Conservation (phyloP, 257 asterid genomes). For the Lantana camara region DNA sequence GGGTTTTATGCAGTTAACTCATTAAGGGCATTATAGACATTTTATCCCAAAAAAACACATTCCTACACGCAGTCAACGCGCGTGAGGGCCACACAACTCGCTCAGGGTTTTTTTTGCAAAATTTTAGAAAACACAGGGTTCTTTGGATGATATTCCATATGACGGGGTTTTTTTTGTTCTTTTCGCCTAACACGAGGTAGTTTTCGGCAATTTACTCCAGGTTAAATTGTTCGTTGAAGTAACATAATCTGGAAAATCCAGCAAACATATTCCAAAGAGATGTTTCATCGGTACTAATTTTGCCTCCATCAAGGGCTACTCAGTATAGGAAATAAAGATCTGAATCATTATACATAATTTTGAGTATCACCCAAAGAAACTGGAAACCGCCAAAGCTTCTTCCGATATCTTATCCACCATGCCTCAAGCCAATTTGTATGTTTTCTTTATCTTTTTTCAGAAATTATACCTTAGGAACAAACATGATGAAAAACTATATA, state of each 20-base stretch:
- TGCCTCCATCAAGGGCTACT: neutral
- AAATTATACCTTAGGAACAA: neutral
- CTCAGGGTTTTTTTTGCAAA: no score
- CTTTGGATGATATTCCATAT: no score
- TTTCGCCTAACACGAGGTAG: no score
- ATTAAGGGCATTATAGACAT: no score
- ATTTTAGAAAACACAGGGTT: no score
- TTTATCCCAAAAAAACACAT: no score
- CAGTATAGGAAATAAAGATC: neutral
- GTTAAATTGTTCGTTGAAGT: neutral
- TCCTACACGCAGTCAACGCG: no score
- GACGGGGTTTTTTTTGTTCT: no score
- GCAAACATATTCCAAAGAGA: neutral
- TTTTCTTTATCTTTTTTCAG: neutral
- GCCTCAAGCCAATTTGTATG: neutral
- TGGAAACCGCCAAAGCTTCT: neutral
- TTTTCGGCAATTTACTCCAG: no score
- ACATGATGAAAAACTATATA: neutral
- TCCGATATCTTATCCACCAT: constrained; percentile 5
- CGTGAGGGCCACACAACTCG: no score
- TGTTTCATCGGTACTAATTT: neutral
- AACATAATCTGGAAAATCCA: constrained; percentile 7
- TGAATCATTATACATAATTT: neutral
- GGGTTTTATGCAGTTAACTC: no score
- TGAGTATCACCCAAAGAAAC: neutral